Conservation (phyloP, 306 rosid species). For the Malus sieversii region DNA sequence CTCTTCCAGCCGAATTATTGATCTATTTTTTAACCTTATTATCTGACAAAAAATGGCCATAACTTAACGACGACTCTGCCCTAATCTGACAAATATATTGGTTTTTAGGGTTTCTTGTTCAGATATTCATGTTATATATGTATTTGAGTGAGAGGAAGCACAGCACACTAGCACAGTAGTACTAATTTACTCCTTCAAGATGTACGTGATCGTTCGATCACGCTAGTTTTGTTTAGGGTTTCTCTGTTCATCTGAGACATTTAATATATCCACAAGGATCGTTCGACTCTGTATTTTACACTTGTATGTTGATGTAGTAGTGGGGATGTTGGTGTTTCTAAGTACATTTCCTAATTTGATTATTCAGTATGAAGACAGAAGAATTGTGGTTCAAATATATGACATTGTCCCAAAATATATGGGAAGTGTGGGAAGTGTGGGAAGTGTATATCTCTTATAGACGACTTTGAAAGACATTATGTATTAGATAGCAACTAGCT, state of each 20-base stretch:
- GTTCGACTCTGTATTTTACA: not conserved
- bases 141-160: not conserved
- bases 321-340: not conserved
- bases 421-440: not conserved
- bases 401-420: not conserved
- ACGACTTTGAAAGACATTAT: not conserved
- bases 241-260: not conserved
- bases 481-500: not conserved
- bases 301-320: not conserved
- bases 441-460: not conserved
- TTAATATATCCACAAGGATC: not conserved
- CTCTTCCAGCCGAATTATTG: not conserved
- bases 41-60: not conserved
- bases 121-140: not conserved
- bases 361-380: not conserved
- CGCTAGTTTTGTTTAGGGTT: not conserved
- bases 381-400: not conserved
- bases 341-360: not conserved
- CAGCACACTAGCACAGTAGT: not conserved
- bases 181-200: not conserved
- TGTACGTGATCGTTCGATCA: not conserved
- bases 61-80: conserved; percentile 3
- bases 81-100: not conserved
- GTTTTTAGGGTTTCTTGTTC: not conserved
- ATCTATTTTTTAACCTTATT: not conserved